Conservation (phyloP, 2,329 filamentous ascomycete genomes). For the Colletotrichum zoysiae region DNA sequence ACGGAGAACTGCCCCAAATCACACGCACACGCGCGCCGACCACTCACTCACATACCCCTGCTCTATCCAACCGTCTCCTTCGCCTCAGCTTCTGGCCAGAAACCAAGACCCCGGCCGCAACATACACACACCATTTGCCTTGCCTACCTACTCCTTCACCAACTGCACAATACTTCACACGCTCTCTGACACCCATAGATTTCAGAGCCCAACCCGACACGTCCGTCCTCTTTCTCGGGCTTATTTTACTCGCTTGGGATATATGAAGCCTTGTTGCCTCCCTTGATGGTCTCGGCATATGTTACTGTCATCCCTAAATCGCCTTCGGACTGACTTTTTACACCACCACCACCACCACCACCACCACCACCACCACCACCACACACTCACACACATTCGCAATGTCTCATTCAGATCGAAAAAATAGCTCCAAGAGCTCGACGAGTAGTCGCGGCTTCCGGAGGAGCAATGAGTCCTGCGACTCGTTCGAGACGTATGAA, state of each 20-base stretch:
- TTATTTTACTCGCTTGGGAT: constrained; percentile 12
- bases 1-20: constrained; percentile 21
- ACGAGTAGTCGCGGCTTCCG: constrained; percentile 56
- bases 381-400: constrained; percentile 30
- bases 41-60: constrained; percentile 29
- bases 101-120: constrained; percentile 25
- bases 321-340: not conserved
- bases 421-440: constrained; percentile 53
- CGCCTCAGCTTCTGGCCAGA: constrained; percentile 30
- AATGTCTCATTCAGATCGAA: constrained; percentile 52
- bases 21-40: constrained; percentile 4
- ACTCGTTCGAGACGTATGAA: constrained; percentile 56
- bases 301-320: constrained; percentile 1
- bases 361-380: no score
- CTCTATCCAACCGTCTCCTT: constrained; percentile 32
- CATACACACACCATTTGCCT: constrained; percentile 20
- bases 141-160: constrained; percentile 26
- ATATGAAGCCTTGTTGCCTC: constrained; percentile 38
- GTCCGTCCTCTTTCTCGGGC: not conserved
- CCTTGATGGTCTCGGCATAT: constrained; percentile 11
- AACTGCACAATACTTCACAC: constrained; percentile 30
- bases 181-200: constrained; percentile 3
- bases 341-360: not conserved
- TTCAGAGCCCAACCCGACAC: constrained; percentile 14
- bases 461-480: constrained; percentile 59